Evolutionary conservation across 75 land plant genomes (phyloP).

Genomic region (Sequoia sempervirens): DNA sequence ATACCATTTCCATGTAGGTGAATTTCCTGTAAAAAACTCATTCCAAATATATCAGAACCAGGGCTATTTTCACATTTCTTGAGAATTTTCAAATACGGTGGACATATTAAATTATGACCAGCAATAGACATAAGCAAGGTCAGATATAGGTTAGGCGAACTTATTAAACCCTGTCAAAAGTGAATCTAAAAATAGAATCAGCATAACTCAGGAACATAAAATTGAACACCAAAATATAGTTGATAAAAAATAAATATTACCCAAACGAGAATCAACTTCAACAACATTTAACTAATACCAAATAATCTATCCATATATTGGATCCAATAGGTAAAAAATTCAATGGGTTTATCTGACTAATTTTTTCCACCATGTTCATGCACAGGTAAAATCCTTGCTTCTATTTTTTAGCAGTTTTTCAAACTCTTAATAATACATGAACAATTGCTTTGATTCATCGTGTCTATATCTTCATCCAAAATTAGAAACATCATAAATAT

Average conservation of each 20-base stretch:
- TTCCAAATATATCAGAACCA: not conserved
- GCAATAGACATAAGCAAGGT: not conserved
- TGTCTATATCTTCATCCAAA: not conserved
- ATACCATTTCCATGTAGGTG: conserved; percentile 91
- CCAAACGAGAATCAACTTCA: not conserved
- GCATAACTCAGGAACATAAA: not conserved
- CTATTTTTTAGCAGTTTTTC: not conserved
- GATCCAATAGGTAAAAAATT: not conserved
- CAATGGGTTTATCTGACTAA: not conserved
- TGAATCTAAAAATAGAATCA: not conserved
- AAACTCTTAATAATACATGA: not conserved
- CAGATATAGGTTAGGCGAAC: not conserved
- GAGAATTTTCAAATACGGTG: not conserved
- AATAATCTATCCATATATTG: not conserved
- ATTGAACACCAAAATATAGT: not conserved
- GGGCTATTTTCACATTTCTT: not conserved
- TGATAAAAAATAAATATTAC: not conserved
- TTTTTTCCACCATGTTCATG: not conserved
- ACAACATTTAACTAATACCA: not conserved
- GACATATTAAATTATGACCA: not conserved
- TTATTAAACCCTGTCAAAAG: not conserved
- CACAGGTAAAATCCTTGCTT: not conserved
- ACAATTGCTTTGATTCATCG: not conserved
- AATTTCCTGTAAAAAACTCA: conserved; percentile 57
- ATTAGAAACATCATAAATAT: not conserved